These are phyloP conservation scores for Zymoseptoria pseudotritici DNA, from an alignment of 2,329 filamentous ascomycete genomes.

Conservation along the genomic window DNA sequence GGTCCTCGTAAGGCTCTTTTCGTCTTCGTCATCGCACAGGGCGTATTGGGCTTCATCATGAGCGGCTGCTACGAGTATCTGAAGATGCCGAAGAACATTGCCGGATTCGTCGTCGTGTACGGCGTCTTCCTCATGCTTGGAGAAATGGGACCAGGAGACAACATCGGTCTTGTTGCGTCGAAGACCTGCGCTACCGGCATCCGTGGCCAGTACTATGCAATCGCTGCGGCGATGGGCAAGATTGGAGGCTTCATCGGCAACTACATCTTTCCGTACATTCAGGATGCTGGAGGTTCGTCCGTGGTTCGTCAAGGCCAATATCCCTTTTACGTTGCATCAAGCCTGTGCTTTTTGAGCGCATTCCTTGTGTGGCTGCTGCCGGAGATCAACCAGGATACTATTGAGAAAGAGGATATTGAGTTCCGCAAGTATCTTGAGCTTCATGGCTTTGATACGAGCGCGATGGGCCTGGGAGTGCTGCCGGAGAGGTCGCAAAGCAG, in stretches of 20 bases:
- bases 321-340: constrained; percentile 79
- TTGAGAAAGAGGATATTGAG: constrained; percentile 64
- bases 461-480: constrained; percentile 20
- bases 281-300: constrained; percentile 48
- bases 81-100: constrained; percentile 59
- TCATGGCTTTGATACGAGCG: constrained; percentile 64
- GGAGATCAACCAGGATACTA: constrained; percentile 74
- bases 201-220: constrained; percentile 63
- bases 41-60: constrained; percentile 81
- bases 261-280: constrained; percentile 63
- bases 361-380: constrained; percentile 62
- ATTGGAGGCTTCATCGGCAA: constrained; percentile 74
- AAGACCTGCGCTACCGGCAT: constrained; percentile 85
- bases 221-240: constrained; percentile 67
- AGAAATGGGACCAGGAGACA: constrained; percentile 81
- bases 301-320: constrained; percentile 60
- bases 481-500: constrained; percentile 1
- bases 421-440: constrained; percentile 67
- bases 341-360: constrained; percentile 69
- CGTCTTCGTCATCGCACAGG: constrained; percentile 64
- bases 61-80: constrained; percentile 67
- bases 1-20: constrained; percentile 70
- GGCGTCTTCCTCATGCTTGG: constrained; percentile 68
- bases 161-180: constrained; percentile 78
- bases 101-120: constrained; percentile 70